Percentiles rank a stretch among this genome's conserved stretches.
phyloP scores from a whole-genome alignment of 768 basidiomycete genomes.

The Tulasnella sp. region DNA sequence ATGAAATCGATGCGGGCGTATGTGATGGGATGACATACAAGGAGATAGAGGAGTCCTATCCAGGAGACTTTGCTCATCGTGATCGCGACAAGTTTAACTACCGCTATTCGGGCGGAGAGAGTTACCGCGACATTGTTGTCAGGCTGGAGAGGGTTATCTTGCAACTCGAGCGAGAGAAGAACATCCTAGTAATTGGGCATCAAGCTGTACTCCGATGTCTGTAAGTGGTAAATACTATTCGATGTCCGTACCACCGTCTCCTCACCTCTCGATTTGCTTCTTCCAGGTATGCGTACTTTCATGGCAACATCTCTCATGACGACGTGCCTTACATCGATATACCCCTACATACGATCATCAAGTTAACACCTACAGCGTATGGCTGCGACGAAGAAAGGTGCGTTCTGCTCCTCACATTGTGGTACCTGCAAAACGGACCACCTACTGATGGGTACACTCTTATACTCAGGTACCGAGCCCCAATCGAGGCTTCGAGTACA shows the following conservation, averaged over 20 bases:
- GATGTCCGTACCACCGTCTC: background rate
- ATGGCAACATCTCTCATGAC: constrained; percentile 70
- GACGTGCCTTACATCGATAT: constrained; percentile 98
- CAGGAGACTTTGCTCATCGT: constrained; percentile 94
- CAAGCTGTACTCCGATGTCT: constrained; percentile 77
- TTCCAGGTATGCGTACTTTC: constrained; percentile 95
- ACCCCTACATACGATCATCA: constrained; percentile 93
- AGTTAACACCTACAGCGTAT: constrained; percentile 95
- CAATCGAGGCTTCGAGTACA: constrained; percentile 20
- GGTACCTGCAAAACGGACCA: too few species aligned
- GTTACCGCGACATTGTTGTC: constrained; percentile 92
- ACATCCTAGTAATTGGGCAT: constrained; percentile 93
- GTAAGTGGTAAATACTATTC: constrained; percentile 10
- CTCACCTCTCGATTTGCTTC: background rate
- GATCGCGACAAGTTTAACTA: constrained; percentile 99
- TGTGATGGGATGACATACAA: constrained; percentile 99
- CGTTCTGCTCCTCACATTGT: constrained; percentile 16
- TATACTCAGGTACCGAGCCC: constrained; percentile 15
- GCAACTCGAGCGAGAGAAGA: constrained; percentile 96
- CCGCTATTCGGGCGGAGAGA: constrained; percentile 92
- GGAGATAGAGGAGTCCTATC: constrained; percentile 96
- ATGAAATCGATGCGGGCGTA: constrained; percentile 96
- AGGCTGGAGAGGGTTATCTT: constrained; percentile 96
- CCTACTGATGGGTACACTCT: too few species aligned
- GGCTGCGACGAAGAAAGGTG: constrained; percentile 96